Conservation (phyloP, 2,329 filamentous ascomycete genomes). For the Talaromyces amestolkiae region DNA sequence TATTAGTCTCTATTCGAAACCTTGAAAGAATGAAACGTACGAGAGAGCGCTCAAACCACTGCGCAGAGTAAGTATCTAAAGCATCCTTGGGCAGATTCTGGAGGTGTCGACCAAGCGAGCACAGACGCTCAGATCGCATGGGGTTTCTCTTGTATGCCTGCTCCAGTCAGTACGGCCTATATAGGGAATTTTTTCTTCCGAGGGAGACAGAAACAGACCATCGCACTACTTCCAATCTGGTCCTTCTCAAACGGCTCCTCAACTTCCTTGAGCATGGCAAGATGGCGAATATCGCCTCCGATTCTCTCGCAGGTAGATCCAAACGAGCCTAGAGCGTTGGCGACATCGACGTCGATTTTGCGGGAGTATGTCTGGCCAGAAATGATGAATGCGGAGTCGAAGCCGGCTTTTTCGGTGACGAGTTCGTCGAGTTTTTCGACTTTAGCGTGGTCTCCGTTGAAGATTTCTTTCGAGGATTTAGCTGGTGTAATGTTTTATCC, state of each 20-base stretch:
- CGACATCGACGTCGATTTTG: slow-evolving; percentile 78
- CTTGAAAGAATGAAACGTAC: background rate
- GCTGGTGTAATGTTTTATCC: background rate
- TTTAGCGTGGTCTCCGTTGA: slow-evolving; percentile 59
- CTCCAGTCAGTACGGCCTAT: background rate
- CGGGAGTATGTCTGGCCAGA: slow-evolving; percentile 74
- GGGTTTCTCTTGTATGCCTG: slow-evolving; percentile 19
- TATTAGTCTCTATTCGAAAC: slow-evolving; percentile 34
- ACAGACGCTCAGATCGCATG: slow-evolving; percentile 59
- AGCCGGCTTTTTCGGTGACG: slow-evolving; percentile 65
- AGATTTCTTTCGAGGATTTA: slow-evolving; percentile 63
- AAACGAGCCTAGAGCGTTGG: slow-evolving; percentile 75
- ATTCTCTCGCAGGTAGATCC: slow-evolving; percentile 78
- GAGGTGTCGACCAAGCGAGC: slow-evolving; percentile 57
- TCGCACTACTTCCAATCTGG: slow-evolving; percentile 69
- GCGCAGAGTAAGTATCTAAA: slow-evolving; percentile 65
- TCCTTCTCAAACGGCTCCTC: slow-evolving; percentile 80
- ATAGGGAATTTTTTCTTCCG: background rate
- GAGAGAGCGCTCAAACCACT: slow-evolving; percentile 74
- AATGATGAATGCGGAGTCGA: slow-evolving; percentile 60
- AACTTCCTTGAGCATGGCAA: slow-evolving; percentile 75
- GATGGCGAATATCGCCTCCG: slow-evolving; percentile 63
- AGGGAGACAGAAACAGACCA: slow-evolving; percentile 35
- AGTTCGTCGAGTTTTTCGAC: slow-evolving; percentile 63
- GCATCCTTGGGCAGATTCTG: slow-evolving; percentile 54